Conservation (phyloP, 2,329 filamentous ascomycete species). For the Lachnellula willkommii region DNA sequence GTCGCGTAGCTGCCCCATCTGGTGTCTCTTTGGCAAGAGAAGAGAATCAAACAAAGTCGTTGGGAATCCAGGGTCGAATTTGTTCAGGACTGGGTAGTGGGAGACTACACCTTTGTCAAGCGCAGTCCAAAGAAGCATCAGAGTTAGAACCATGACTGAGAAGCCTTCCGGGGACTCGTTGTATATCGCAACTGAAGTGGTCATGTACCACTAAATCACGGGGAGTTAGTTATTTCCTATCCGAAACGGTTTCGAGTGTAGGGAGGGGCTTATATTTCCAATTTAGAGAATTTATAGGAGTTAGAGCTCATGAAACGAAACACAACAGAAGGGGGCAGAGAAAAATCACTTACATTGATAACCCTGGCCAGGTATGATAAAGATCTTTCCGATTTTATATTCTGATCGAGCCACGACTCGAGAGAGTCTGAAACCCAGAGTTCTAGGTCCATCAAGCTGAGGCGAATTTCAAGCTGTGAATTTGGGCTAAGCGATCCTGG, state of each 20-base stretch:
- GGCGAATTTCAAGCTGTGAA: neutral
- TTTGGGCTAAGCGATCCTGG: neutral
- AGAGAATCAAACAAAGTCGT: constrained; percentile 38
- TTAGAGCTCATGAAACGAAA: no score
- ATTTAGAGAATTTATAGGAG: no score
- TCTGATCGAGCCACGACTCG: constrained; percentile 3
- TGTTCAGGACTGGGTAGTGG: constrained; percentile 36
- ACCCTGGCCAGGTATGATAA: constrained; percentile 1
- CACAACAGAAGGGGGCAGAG: no score
- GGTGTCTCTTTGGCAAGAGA: constrained; percentile 37
- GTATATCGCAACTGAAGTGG: constrained; percentile 30
- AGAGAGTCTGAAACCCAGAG: constrained; percentile 8
- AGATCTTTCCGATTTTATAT: neutral
- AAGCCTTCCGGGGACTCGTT: constrained; percentile 37
- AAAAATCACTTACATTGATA: neutral
- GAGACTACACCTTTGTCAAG: constrained; percentile 44
- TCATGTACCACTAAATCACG: neutral
- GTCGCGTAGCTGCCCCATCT: constrained; percentile 41
- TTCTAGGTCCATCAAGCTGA: constrained; percentile 9
- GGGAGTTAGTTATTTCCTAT: no score
- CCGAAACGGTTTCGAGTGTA: no score
- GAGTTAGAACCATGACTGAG: constrained; percentile 51
- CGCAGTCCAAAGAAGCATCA: constrained; percentile 55
- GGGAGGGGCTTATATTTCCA: no score
- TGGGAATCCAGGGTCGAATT: constrained; percentile 45